Base-by-base conservation (phyloP, 176 grass and related monocot genomes). In the Musa itinerans region DNA sequence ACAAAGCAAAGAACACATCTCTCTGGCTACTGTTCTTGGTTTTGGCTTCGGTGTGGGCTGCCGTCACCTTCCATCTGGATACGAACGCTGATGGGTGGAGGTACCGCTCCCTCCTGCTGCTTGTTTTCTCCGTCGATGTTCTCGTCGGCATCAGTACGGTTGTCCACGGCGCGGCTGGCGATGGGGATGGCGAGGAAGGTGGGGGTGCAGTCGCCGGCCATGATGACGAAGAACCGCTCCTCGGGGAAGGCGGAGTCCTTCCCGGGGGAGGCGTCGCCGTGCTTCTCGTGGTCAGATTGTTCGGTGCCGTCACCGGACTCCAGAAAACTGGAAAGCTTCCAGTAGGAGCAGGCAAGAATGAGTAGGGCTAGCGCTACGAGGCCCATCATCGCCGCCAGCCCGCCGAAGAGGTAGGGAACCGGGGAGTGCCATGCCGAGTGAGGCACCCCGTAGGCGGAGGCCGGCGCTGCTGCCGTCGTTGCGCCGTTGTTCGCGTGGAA, bases 151-250 rank as follows among this genome's bases (percentile, higher is more conserved):
- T 20, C 15, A n/a, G 10, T 17, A n/a, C 2, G 17, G 57, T 57
- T 29, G 48, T 70, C 70, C 50, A 20, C 20, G 52, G 73, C 25
- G 12, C 69, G 72, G 55, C 72, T 72, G 52, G 64, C 76, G 1
- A 83, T 62, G 25, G 91, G 91, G 2, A 67, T 83, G 15, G 91
- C 88, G 66, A 95, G 26, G 83, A 86, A 86, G 24, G 88, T 88
- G 29, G 88, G 92, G 53, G 65, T 73, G 26, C 34, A 65, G 34
- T 95, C 86, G 2, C 92, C 88, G 5, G 92, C 85, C 92, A 95
- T 95, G 86, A 95, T 82, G 52, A 95, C 91, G 7, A 82, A 72
- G 20, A 90, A 75, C 53, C 80, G 78, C 67, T 69, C 76, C 3
- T 71, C 14, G 34, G 83, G 49, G 29, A 66, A 26, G 48, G 8